These are phyloP conservation scores for Hortiboletus campestris DNA, from an alignment of 768 basidiomycete species.

Conservation along the genomic window DNA sequence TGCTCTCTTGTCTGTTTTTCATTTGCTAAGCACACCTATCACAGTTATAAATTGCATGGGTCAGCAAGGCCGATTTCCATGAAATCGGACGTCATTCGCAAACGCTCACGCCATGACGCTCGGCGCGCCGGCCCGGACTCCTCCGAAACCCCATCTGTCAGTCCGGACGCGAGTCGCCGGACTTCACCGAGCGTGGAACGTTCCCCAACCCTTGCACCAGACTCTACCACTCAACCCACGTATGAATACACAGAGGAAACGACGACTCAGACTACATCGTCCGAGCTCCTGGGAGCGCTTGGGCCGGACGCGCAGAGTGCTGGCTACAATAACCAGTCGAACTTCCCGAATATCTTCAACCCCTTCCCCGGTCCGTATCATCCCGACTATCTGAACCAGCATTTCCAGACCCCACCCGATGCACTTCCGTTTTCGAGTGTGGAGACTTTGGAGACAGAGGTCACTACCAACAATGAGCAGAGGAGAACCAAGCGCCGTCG, in stretches of 20 bases:
- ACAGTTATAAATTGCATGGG: constrained; percentile 77
- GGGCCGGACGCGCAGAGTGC: constrained; percentile 32
- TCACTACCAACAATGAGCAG: constrained; percentile 16
- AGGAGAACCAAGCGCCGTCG: constrained; percentile 65
- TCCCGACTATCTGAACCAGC: constrained; percentile 63
- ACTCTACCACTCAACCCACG: constrained; percentile 60
- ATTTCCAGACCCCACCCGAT: constrained; percentile 45
- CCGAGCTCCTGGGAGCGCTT: constrained; percentile 52
- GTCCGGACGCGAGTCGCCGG: constrained; percentile 71
- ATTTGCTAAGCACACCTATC: constrained; percentile 11
- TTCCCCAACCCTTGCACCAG: constrained; percentile 68
- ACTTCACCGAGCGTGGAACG: constrained; percentile 60
- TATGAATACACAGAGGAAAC: constrained; percentile 51
- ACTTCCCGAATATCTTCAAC: constrained; percentile 37
- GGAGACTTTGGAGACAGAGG: constrained; percentile 47
- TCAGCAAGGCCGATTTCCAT: constrained; percentile 85
- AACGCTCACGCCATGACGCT: constrained; percentile 80
- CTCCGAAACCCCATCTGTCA: constrained; percentile 72
- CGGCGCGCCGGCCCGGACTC: constrained; percentile 51
- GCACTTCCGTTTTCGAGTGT: constrained; percentile 53
- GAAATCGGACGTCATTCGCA: constrained; percentile 89
- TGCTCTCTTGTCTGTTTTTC: neutral
- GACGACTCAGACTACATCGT: constrained; percentile 39
- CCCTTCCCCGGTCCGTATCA: constrained; percentile 72
- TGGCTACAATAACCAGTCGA: constrained; percentile 28